phyloP scores from a whole-genome alignment of 208 protist genomes.

The Strigomonas culicis region DNA sequence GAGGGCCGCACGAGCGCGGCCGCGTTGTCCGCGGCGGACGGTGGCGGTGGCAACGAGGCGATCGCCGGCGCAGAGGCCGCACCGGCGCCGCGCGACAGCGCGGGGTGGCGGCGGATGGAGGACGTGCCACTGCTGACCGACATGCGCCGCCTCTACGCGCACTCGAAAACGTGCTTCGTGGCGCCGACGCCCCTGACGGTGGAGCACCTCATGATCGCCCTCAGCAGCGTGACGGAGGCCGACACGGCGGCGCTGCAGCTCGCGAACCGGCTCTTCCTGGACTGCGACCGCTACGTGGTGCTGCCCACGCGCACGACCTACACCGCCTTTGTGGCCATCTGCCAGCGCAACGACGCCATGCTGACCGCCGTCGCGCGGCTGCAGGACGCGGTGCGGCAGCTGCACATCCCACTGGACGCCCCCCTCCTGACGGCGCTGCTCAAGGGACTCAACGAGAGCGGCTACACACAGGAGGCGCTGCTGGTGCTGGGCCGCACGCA shows the following conservation, averaged over 20 bases:
- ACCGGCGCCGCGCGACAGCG: not conserved
- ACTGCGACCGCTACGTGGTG: conserved; percentile 73
- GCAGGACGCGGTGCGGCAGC: conserved; percentile 51
- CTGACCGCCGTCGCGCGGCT: conserved; percentile 62
- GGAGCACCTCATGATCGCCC: conserved; percentile 75
- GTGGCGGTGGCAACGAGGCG: not conserved
- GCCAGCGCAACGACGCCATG: conserved; percentile 69
- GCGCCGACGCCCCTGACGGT: conserved; percentile 62
- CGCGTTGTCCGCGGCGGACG: not conserved
- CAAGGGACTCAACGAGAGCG: conserved; percentile 67
- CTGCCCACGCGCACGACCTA: conserved; percentile 81
- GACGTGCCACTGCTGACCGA: conserved; percentile 58
- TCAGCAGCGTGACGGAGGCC: conserved; percentile 30
- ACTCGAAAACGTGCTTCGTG: conserved; percentile 54
- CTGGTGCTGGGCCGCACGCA: conserved; percentile 55
- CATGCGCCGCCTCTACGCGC: conserved; percentile 72
- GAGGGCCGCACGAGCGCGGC: conserved; percentile 6
- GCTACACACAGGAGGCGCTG: conserved; percentile 79
- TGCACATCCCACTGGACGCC: conserved; percentile 68
- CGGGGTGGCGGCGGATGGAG: conserved; percentile 6
- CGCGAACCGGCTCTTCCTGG: conserved; percentile 69
- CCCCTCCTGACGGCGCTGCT: conserved; percentile 73
- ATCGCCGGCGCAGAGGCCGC: not conserved
- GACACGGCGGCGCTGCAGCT: conserved; percentile 50
- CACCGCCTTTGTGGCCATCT: conserved; percentile 78